Evolutionary conservation across 345 rosid species (phyloP), one percentile per base, ranked within the genome.

Genomic region (Salix arbutifolia): DNA sequence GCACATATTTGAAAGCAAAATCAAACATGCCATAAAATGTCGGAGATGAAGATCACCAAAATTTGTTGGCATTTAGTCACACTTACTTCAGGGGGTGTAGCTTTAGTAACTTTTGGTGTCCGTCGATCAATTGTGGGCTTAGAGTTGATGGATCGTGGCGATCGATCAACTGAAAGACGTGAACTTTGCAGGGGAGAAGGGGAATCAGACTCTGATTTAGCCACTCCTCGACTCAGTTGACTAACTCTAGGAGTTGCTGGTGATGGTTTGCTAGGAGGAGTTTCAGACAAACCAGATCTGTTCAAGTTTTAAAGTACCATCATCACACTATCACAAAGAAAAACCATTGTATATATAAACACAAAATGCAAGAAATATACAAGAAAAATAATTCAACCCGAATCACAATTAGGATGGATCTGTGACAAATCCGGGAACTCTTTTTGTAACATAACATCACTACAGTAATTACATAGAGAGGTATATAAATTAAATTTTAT

Each of bases 221-320:
- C 70, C 65, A 73, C 80, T 73, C 90, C 89, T 58, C 89, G 85
- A 42, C 84, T 87, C 73, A 85, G 50, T 77, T 87, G 90, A 66
- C 92, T 84, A 28, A 86, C 84, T 85, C 87, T 88, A 6, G 98
- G 91, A 78, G 94, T 88, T 42, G 92, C 92, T 5, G 91, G 89
- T 50, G 96, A 82, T 71, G 87, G 76, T 82, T 91, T 93, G 68
- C 72, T 83, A 60, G 92, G 89, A 83, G 97, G 89, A 83, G 98
- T 87, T 82, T 96, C 98, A 30, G 89, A 85, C 66, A 88, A 74
- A 74, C 88, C 82, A 76, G 94, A 85, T 90, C 99, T 96, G 91
- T 70, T 68, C 79, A 76, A 75, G 73, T 81, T 61, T 72, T 71
- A 80, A 66, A 74, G 44, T 13, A 38, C 23, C 48, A 68, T 46